Percentiles rank a stretch among this genome's conserved stretches.
phyloP scores from a whole-genome alignment of 176 grass and related monocot genomes.

The Dactylis glomerata region DNA sequence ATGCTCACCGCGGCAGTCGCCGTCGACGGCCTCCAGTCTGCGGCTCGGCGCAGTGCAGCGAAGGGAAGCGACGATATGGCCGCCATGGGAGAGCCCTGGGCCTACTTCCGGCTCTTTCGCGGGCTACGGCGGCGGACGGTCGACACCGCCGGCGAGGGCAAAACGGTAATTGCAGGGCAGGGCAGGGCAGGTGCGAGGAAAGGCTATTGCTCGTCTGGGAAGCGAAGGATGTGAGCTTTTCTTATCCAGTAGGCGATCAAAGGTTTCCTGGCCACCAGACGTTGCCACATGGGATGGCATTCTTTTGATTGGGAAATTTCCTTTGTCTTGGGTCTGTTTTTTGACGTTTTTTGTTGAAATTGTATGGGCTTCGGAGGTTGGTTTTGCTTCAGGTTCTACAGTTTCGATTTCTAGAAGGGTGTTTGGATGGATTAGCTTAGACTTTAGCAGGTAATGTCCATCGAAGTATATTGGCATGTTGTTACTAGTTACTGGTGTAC shows the following conservation, averaged over 20 bases:
- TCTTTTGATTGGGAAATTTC: slow-evolving; percentile 20
- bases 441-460: slow-evolving; percentile 16
- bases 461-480: not conserved
- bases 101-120: not conserved
- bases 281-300: slow-evolving; percentile 28
- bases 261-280: slow-evolving; percentile 26
- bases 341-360: not conserved
- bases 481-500: slow-evolving; percentile 18
- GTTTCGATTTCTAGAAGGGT: not conserved
- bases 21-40: slow-evolving; percentile 49
- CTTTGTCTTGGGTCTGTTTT: not conserved
- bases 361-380: slow-evolving; percentile 25
- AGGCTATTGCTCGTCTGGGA: slow-evolving; percentile 40
- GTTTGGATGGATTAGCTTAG: slow-evolving; percentile 21
- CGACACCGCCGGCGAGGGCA: slow-evolving; percentile 36
- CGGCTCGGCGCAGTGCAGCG: slow-evolving; percentile 47
- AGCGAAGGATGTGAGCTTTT: slow-evolving; percentile 32
- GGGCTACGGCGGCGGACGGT: slow-evolving; percentile 25
- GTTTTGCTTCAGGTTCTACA: slow-evolving; percentile 33
- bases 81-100: slow-evolving; percentile 41
- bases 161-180: slow-evolving; percentile 31
- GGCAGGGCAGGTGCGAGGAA: slow-evolving; percentile 27
- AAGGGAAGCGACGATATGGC: slow-evolving; percentile 68
- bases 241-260: slow-evolving; percentile 42
- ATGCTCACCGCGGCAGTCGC: not conserved